These are phyloP conservation scores for Thozetella sp. DNA, from an alignment of 495 filamentous ascomycete species.

Conservation along the genomic window DNA sequence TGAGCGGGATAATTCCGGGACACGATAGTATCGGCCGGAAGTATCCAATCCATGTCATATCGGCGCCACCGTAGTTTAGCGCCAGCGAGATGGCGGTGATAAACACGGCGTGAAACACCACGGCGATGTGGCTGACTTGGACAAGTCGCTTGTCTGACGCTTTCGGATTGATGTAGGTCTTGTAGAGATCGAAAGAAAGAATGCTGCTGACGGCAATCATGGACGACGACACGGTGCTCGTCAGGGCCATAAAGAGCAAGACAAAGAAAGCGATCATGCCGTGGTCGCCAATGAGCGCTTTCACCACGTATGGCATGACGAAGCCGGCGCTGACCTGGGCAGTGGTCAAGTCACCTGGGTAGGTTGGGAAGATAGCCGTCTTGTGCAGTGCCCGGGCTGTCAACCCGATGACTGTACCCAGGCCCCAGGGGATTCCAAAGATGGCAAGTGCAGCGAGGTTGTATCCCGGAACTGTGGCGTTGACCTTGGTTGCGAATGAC, in stretches of 20 bases:
- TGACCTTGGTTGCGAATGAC: slow-evolving; percentile 45
- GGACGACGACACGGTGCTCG: slow-evolving; percentile 76
- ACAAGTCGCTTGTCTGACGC: slow-evolving; percentile 70
- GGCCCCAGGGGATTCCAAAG: slow-evolving; percentile 86
- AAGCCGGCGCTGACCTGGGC: slow-evolving; percentile 76
- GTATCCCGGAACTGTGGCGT: slow-evolving; percentile 77
- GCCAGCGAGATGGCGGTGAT: slow-evolving; percentile 77
- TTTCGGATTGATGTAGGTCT: slow-evolving; percentile 51
- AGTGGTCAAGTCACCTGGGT: slow-evolving; percentile 59
- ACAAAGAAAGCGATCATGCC: slow-evolving; percentile 77
- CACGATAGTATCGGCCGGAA: slow-evolving; percentile 82
- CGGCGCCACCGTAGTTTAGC: slow-evolving; percentile 58
- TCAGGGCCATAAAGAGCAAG: slow-evolving; percentile 88
- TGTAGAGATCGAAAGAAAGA: slow-evolving; percentile 83
- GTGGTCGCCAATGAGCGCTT: slow-evolving; percentile 76
- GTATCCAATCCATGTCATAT: slow-evolving; percentile 62
- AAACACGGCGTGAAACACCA: slow-evolving; percentile 67
- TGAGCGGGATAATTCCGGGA: slow-evolving; percentile 72
- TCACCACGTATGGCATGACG: slow-evolving; percentile 77
- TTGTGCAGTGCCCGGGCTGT: slow-evolving; percentile 74
- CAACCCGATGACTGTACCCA: slow-evolving; percentile 81
- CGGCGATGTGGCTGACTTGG: slow-evolving; percentile 71
- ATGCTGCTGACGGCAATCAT: slow-evolving; percentile 84
- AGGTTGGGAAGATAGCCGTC: slow-evolving; percentile 65
- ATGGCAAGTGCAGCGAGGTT: slow-evolving; percentile 51